A percentile compares a stretch with the other conserved stretches of the same genome.
These are phyloP conservation scores for Pseudodiploospora longispora DNA, from an alignment of 2,329 filamentous ascomycete genomes.

Conservation along the genomic window DNA sequence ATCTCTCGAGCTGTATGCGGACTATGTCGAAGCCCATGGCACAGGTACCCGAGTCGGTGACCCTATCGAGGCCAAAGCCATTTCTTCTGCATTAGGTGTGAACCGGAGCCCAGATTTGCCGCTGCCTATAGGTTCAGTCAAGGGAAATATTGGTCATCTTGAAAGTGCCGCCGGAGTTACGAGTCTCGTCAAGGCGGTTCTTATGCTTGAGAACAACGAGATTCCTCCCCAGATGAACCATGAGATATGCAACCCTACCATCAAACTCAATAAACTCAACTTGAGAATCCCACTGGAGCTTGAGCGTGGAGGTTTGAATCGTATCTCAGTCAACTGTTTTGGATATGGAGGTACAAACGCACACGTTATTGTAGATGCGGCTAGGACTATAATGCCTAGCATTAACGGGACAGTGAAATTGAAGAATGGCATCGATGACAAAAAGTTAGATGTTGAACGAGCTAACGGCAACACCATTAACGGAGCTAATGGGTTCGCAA, in stretches of 20 bases:
- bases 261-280: conserved; percentile 2
- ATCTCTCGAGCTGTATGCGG: conserved; percentile 14
- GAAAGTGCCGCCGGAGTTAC: conserved; percentile 12
- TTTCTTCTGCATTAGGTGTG: conserved; percentile 9
- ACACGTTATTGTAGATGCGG: conserved; percentile 32
- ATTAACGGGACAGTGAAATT: too few species aligned
- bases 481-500: too few species aligned
- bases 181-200: conserved; percentile 8
- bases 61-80: conserved; percentile 9
- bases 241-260: conserved; percentile 7
- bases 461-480: too few species aligned
- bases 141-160: conserved; percentile 18
- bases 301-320: conserved; percentile 21
- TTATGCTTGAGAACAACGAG: conserved; percentile 9
- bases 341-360: conserved; percentile 41
- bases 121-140: conserved; percentile 12
- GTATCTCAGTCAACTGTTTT: conserved; percentile 38
- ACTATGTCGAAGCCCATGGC: conserved; percentile 17
- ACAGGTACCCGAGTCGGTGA: conserved; percentile 12
- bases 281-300: conserved; percentile 18
- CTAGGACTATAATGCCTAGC: conserved; percentile 1
- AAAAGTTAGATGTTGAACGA: too few species aligned
- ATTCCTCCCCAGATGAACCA: conserved; percentile 12
- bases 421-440: too few species aligned
- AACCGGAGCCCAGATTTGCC: neutral